phyloP scores from a whole-genome alignment of 176 grass and related monocot genomes.

The Carex pumila region DNA sequence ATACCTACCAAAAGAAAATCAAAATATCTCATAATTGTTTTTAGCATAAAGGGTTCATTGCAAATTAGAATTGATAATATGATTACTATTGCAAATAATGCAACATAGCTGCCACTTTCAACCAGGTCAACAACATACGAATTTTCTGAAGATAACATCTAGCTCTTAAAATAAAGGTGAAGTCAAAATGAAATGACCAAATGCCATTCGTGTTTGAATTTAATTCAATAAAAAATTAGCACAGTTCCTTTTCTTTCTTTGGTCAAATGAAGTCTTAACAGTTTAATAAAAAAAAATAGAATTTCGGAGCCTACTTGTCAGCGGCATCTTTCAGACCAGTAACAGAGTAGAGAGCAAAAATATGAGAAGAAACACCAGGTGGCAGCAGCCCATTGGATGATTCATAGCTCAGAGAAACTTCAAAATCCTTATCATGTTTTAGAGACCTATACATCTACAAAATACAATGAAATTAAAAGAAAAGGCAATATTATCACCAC shows the following conservation, averaged over 20 bases:
- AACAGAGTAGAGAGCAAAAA: constrained; percentile 67
- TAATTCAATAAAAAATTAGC: not conserved
- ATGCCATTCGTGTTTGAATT: not conserved
- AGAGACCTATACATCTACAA: constrained; percentile 89
- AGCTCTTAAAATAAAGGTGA: not conserved
- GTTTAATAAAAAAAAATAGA: constrained; percentile 12
- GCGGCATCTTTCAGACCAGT: constrained; percentile 71
- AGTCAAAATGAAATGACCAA: not conserved
- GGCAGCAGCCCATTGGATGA: constrained; percentile 47
- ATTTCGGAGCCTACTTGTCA: constrained; percentile 52
- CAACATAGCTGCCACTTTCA: not conserved
- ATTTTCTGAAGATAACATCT: not conserved
- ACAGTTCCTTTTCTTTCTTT: not conserved
- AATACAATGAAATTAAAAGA: not conserved
- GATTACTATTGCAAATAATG: not conserved
- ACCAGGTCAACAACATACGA: not conserved
- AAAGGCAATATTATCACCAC: not conserved
- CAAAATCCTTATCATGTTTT: constrained; percentile 86
- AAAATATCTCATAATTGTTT: constrained; percentile 4
- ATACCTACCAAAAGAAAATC: constrained; percentile 53
- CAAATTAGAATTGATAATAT: not conserved
- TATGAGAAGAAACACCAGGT: constrained; percentile 67
- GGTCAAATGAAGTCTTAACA: not conserved
- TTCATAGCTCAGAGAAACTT: constrained; percentile 82
- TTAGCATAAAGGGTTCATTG: not conserved